Base-by-base conservation (phyloP, 192 early-diverging fungal species). In the Coemansia sp. region DNA sequence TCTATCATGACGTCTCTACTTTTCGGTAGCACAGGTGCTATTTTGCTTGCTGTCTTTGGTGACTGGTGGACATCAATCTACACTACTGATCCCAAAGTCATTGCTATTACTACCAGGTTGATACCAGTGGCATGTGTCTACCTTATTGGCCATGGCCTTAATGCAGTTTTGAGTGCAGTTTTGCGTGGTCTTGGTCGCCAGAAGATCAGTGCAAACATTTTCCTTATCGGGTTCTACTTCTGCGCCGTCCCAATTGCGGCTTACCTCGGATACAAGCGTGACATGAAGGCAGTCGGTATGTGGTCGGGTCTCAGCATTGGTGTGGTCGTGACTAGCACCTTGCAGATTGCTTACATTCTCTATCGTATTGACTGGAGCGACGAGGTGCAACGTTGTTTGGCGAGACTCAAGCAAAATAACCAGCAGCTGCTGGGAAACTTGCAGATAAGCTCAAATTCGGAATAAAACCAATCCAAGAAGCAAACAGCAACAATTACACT, bases 51-150 rank as follows among this genome's bases (percentile, higher is more conserved):
- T 6, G 34, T 57, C 9, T 42, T 14, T 13, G 40, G 60, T 24
- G 37, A 50, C 14, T 55, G 48, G 59, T 62, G 64, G 64, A 63
- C 46, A 4, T 69, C 52, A 17, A 33, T 83, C 9, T 87, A 86
- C 50, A 86, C 84, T 9, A 51, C 63, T n/a, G 85, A 93, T 42
- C 59, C 62, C n/a, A n/a, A n/a, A n/a, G n/a, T n/a, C n/a, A n/a
- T n/a, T n/a, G n/a, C n/a, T n/a, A n/a, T n/a, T n/a, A 86, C 91
- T 1, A 80, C 86, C 0, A 65, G 52, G 39, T 66, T 92, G 6
- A 55, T 94, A 46, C 87, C 91, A 0, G 53, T 92, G 9, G 86
- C 78, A 10, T 87, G 87, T 3, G 9, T 85, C 15, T 87, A 81
- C 50, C 81, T 89, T 34, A 39, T 64, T 4, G 34, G 34, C 22